Conservation (phyloP, 306 rosid genomes). For the Carpinus viminea region DNA sequence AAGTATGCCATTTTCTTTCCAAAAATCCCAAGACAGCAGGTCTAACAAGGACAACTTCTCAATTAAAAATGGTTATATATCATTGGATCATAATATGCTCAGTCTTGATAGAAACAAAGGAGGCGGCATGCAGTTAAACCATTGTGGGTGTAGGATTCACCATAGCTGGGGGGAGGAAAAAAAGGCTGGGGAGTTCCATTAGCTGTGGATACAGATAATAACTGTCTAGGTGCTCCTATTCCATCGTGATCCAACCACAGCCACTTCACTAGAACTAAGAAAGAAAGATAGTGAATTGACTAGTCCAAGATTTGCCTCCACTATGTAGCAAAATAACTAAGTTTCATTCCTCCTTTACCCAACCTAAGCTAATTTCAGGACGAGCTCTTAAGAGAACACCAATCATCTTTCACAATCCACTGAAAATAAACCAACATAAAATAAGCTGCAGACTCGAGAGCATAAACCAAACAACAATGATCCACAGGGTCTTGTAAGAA, state of each 20-base stretch:
- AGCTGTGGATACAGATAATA: not conserved
- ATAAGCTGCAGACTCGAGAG: not conserved
- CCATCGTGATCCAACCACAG: not conserved
- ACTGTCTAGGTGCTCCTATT: not conserved
- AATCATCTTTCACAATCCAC: not conserved
- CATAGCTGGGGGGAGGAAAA: not conserved
- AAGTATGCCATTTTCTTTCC: not conserved
- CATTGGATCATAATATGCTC: not conserved
- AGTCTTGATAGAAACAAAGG: not conserved
- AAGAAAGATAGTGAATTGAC: not conserved
- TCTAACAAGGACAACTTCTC: not conserved
- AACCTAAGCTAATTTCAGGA: not conserved
- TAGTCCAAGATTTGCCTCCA: conserved; percentile 2
- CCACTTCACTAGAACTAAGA: not conserved
- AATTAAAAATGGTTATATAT: not conserved
- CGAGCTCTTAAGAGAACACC: not conserved
- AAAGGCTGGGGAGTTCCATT: not conserved
- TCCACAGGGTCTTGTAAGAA: not conserved
- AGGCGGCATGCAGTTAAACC: not conserved
- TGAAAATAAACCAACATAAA: not conserved
- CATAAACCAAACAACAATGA: not conserved
- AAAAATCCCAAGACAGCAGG: not conserved
- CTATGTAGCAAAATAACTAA: not conserved
- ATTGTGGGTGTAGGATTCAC: not conserved
- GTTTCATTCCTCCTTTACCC: not conserved